phyloP scores from a whole-genome alignment of 371 early-diverging fungal species.

The Massospora cicadina region DNA sequence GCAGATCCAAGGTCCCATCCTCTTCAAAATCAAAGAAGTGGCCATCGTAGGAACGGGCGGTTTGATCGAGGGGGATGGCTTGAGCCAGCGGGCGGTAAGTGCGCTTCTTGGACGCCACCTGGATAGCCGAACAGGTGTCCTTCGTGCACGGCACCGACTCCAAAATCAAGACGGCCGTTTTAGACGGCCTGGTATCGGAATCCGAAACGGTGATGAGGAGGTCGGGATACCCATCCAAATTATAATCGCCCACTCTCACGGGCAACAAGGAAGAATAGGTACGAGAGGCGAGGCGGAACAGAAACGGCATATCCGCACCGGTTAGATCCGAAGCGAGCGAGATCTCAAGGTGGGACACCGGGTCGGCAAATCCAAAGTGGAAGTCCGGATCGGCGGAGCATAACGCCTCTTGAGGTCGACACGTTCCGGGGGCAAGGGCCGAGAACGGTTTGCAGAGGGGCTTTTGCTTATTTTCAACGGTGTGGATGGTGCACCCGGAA shows the following conservation, averaged over 20 bases:
- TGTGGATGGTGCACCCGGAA: conserved; percentile 40
- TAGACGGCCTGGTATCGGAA: conserved; percentile 21
- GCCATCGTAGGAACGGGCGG: neutral
- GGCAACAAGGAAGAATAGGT: neutral
- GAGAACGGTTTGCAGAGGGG: conserved; percentile 41
- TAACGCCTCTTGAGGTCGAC: conserved; percentile 41
- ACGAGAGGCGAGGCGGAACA: neutral
- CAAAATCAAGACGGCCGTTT: conserved; percentile 28
- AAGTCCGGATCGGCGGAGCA: conserved; percentile 61
- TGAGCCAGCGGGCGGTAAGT: conserved; percentile 21
- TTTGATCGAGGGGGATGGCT: neutral
- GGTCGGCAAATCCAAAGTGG: conserved; percentile 25
- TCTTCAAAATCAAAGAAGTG: neutral
- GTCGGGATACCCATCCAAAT: conserved; percentile 87
- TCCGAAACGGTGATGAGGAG: conserved; percentile 28
- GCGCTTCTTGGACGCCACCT: conserved; percentile 25
- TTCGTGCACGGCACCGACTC: conserved; percentile 36
- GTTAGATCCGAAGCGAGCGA: neutral
- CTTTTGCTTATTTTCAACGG: conserved; percentile 69
- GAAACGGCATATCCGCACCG: neutral
- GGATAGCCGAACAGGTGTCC: conserved; percentile 22
- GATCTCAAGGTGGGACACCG: neutral
- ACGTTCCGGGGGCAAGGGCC: conserved; percentile 16
- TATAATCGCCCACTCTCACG: conserved; percentile 48
- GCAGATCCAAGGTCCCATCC: conserved; percentile 69